Percentiles rank a stretch among this genome's conserved stretches.
Evolutionary conservation across 73 alveolate species (phyloP).

Genomic region (Blepharisma japonicum): DNA sequence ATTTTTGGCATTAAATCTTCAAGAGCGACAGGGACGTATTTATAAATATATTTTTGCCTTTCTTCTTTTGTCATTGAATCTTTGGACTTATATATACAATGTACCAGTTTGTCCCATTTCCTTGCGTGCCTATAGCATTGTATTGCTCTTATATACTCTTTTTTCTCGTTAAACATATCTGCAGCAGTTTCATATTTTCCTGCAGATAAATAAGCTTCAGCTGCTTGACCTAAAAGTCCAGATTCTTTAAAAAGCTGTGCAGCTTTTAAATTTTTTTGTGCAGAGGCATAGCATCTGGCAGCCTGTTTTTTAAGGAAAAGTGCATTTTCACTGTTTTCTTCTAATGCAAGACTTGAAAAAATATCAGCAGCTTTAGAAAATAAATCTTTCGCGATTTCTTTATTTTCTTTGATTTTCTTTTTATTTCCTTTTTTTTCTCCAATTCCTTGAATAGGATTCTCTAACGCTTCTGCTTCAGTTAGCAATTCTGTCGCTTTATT

Average conservation of each 20-base stretch:
- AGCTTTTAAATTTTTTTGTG: slow-evolving; percentile 54
- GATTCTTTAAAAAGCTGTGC: slow-evolving; percentile 45
- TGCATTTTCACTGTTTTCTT: background rate
- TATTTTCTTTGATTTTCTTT: slow-evolving; percentile 36
- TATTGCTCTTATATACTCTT: slow-evolving; percentile 45
- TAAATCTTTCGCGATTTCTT: slow-evolving; percentile 24
- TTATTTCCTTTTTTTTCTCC: slow-evolving; percentile 28
- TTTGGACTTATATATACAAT: slow-evolving; percentile 50
- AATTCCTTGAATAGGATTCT: background rate
- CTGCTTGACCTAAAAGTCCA: slow-evolving; percentile 65
- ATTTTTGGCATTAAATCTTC: slow-evolving; percentile 39
- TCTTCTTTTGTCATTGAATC: slow-evolving; percentile 63
- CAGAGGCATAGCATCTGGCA: slow-evolving; percentile 75
- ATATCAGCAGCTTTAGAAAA: slow-evolving; percentile 61
- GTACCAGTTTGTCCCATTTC: slow-evolving; percentile 50
- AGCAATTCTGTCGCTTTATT: slow-evolving; percentile 45
- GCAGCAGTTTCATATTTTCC: slow-evolving; percentile 44
- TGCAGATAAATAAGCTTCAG: slow-evolving; percentile 52
- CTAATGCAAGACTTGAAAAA: slow-evolving; percentile 31
- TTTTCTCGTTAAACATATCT: slow-evolving; percentile 33
- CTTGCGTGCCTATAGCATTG: slow-evolving; percentile 33
- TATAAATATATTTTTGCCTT: slow-evolving; percentile 51
- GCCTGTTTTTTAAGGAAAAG: slow-evolving; percentile 51
- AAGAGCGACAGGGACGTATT: slow-evolving; percentile 71
- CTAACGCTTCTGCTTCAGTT: slow-evolving; percentile 42